Evolutionary conservation across 176 grass and related monocot genomes (phyloP).

Genomic region (Alopecurus myosuroides): DNA sequence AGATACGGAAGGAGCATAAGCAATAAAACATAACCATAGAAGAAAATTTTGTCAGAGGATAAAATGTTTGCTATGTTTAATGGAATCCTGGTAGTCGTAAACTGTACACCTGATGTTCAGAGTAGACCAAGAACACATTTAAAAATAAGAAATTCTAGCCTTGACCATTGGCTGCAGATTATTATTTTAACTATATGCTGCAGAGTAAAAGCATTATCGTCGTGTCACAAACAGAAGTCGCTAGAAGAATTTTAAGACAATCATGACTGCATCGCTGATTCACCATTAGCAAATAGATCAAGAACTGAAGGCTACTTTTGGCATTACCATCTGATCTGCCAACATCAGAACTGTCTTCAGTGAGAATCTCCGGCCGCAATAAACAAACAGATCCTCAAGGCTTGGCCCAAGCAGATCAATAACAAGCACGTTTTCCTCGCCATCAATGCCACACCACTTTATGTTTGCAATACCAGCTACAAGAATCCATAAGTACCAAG

Average conservation of each 20-base stretch:
- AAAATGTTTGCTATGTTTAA: background rate
- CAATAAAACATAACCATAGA: background rate
- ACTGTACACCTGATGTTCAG: background rate
- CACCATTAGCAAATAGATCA: slow-evolving; percentile 2
- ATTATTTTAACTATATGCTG: background rate
- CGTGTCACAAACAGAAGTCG: background rate
- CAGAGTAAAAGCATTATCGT: background rate
- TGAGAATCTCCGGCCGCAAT: slow-evolving; percentile 75
- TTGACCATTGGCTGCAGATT: background rate
- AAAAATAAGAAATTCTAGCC: background rate
- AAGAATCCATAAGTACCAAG: slow-evolving; percentile 23
- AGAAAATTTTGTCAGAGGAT: background rate
- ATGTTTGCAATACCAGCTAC: slow-evolving; percentile 79
- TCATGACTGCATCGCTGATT: background rate
- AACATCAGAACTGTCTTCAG: slow-evolving; percentile 82
- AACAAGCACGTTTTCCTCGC: slow-evolving; percentile 82
- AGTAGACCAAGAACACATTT: background rate
- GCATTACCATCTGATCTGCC: slow-evolving; percentile 80
- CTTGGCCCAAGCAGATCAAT: slow-evolving; percentile 85
- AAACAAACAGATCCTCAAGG: slow-evolving; percentile 79
- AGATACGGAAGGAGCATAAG: background rate
- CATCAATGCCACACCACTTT: slow-evolving; percentile 72
- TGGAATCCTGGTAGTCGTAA: background rate
- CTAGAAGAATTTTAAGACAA: background rate
- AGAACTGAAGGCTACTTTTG: background rate